Conservation (phyloP, 441 rosid species). For the Gossypium gossypioides region DNA sequence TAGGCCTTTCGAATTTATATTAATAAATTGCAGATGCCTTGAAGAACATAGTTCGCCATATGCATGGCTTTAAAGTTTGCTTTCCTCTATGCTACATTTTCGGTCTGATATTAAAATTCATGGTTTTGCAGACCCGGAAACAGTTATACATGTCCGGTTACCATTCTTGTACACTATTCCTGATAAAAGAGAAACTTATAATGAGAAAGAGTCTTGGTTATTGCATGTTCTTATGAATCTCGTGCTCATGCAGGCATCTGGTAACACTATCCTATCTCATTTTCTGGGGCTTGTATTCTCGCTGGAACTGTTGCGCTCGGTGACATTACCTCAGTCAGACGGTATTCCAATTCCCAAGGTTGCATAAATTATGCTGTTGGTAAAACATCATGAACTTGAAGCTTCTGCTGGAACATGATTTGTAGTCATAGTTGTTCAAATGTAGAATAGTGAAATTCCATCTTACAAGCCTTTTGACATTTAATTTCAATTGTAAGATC, state of each 20-base stretch:
- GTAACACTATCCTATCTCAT: constrained; percentile 85
- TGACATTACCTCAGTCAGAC: constrained; percentile 61
- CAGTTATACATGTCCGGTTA: not conserved
- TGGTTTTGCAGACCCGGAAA: not conserved
- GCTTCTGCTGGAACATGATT: constrained; percentile 16
- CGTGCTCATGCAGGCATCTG: constrained; percentile 66
- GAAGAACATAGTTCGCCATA: not conserved
- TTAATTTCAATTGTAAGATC: not conserved
- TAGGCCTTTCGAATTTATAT: not conserved
- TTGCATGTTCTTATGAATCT: not conserved
- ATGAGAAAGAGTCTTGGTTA: not conserved
- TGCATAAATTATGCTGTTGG: constrained; percentile 29
- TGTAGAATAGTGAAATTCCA: constrained; percentile 6
- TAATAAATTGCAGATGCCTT: not conserved
- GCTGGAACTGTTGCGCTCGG: constrained; percentile 77
- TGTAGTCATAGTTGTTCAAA: constrained; percentile 14
- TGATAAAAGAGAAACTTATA: not conserved
- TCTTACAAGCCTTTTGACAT: not conserved
- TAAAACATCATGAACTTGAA: not conserved
- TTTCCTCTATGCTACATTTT: not conserved
- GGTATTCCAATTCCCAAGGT: constrained; percentile 35
- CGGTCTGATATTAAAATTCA: not conserved
- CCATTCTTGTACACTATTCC: not conserved
- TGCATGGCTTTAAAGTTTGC: not conserved
- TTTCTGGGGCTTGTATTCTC: constrained; percentile 84